phyloP scores from a whole-genome alignment of 2,329 filamentous ascomycete species.

The Parasarocladium wereldwijsianum region DNA sequence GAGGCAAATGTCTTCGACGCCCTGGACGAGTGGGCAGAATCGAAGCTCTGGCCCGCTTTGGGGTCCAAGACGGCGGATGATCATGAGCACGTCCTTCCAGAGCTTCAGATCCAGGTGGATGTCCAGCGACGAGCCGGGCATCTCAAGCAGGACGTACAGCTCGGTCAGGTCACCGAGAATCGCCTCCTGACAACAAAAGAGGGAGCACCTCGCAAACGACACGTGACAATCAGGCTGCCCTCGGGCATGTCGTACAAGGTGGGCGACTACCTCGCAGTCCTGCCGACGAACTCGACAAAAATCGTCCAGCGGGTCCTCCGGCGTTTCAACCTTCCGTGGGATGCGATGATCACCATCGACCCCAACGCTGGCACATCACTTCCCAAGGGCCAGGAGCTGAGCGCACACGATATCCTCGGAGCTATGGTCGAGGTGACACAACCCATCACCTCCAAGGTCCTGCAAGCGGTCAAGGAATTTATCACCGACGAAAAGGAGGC shows the following conservation, averaged over 20 bases:
- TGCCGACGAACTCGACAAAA: conserved; percentile 53
- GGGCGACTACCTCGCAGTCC: conserved; percentile 62
- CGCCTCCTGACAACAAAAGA: conserved; percentile 28
- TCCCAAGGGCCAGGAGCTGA: conserved; percentile 39
- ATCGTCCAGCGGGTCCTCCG: conserved; percentile 49
- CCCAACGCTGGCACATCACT: conserved; percentile 28
- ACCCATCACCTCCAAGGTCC: conserved; percentile 52
- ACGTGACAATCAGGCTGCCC: conserved; percentile 55
- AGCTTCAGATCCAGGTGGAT: background rate
- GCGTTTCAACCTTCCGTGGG: conserved; percentile 53
- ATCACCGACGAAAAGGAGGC: conserved; percentile 28
- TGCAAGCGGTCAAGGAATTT: conserved; percentile 29
- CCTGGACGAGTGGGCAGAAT: conserved; percentile 51
- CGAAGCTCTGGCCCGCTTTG: conserved; percentile 29
- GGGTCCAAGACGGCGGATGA: background rate
- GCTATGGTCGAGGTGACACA: conserved; percentile 62
- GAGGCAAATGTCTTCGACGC: conserved; percentile 52
- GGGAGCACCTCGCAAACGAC: conserved; percentile 41
- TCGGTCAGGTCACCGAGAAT: conserved; percentile 40
- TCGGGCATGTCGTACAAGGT: conserved; percentile 50
- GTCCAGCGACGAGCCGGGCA: conserved; percentile 22
- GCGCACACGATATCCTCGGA: conserved; percentile 48
- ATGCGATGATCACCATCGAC: conserved; percentile 45
- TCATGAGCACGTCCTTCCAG: background rate
- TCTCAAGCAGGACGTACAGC: conserved; percentile 48